Base-by-base conservation (phyloP, 768 basidiomycete genomes). In the Crucibulum laeve region DNA sequence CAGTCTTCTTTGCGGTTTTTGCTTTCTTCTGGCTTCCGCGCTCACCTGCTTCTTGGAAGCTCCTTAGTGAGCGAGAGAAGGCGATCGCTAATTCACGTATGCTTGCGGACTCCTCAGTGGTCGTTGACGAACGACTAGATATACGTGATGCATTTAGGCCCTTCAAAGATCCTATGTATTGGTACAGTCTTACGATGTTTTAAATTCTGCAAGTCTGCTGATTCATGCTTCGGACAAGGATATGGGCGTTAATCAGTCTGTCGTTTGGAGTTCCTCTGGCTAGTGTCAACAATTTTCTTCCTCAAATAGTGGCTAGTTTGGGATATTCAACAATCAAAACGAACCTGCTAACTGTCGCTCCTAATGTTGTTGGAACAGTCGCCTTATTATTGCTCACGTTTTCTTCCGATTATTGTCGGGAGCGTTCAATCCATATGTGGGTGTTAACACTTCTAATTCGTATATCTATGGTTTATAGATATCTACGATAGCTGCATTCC, bases 241-340 rank as follows among this genome's bases (percentile, higher is more conserved):
- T 71, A 25, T 75, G 72, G 73, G 70, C 70, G 4, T 34, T 72
- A 32, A 71, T 75, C 47, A 70, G 66, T 51, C 47, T 71, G 26
- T 66, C 70, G 5, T 69, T 70, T 25, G 71, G 74, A 7, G 74
- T 78, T 4, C 74, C 74, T 1, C 57, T 73, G 5, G 70, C 72
- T 1, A 72, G 70, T n/a, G 76, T 76, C 43, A 74, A 75, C 53
- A 76, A 75, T 48, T 77, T 76, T 53, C 59, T 79, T 11, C 74
- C 73, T 0, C 74, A 77, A 35, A 71, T 71, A 25, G 69, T 71
- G 19, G 67, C 63, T 6, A 70, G 70, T 41, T 59, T 74, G 4
- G 69, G 69, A 11, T 73, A 70, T 51, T 70, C 68, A 2, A 68
- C 70, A 3, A 60, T 77, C 50, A 73, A 70, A 48, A 79, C 77